Percentiles rank a stretch among this genome's conserved stretches.
These are phyloP conservation scores for Aspergillus terreus DNA, from an alignment of 2,329 filamentous ascomycete genomes.

Conservation along the genomic window DNA sequence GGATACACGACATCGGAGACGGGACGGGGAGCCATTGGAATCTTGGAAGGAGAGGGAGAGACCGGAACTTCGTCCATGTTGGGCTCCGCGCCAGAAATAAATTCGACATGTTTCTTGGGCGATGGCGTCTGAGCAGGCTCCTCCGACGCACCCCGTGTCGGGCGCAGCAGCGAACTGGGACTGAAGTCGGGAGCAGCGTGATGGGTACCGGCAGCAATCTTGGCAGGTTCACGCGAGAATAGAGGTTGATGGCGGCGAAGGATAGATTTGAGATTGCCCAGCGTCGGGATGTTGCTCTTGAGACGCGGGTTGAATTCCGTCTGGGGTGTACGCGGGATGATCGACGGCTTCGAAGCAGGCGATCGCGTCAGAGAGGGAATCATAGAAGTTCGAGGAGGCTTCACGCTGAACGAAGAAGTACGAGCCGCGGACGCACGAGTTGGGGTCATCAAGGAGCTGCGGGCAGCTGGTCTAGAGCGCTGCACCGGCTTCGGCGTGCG, in stretches of 20 bases:
- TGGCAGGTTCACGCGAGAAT: slow-evolving; percentile 56
- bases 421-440: slow-evolving; percentile 72
- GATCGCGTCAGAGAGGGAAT: slow-evolving; percentile 51
- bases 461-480: slow-evolving; percentile 44
- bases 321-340: slow-evolving; percentile 42
- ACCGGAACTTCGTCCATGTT: slow-evolving; percentile 15
- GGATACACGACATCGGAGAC: slow-evolving; percentile 34
- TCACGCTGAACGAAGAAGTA: slow-evolving; percentile 47
- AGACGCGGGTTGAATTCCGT: slow-evolving; percentile 46
- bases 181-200: slow-evolving; percentile 37
- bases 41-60: slow-evolving; percentile 42
- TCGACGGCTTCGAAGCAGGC: slow-evolving; percentile 50
- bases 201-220: slow-evolving; percentile 60
- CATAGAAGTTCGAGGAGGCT: slow-evolving; percentile 52
- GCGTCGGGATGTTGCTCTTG: slow-evolving; percentile 47
- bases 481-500: slow-evolving; percentile 21
- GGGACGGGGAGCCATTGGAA: slow-evolving; percentile 22
- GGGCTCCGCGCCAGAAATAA: slow-evolving; percentile 66
- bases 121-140: slow-evolving; percentile 59
- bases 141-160: slow-evolving; percentile 22
- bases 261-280: slow-evolving; percentile 58
- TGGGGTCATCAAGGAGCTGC: slow-evolving; percentile 66
- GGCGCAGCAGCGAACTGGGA: slow-evolving; percentile 49
- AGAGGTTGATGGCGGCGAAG: slow-evolving; percentile 58
- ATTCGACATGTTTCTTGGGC: slow-evolving; percentile 75